Conservation (phyloP, 148 eudicot genomes). For the Talinum fruticosum region DNA sequence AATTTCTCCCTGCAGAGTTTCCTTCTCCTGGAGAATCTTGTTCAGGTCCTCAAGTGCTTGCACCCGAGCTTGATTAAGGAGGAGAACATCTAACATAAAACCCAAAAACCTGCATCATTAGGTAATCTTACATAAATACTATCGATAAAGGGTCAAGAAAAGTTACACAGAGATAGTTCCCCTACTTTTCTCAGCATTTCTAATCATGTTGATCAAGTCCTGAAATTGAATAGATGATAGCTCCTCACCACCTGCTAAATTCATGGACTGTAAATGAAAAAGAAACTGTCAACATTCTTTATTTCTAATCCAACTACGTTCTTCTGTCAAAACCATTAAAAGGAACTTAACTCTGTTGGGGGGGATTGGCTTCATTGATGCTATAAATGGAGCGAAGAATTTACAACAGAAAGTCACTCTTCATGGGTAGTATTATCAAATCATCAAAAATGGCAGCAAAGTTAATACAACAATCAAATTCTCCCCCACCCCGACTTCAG, state of each 20-base stretch:
- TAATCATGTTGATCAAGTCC: slow-evolving; percentile 83
- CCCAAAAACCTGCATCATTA: slow-evolving; percentile 17
- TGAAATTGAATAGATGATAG: slow-evolving; percentile 44
- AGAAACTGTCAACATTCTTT: slow-evolving; percentile 2
- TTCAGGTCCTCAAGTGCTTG: slow-evolving; percentile 78
- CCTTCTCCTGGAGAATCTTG: slow-evolving; percentile 63
- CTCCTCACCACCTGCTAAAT: slow-evolving; percentile 36
- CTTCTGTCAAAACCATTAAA: not conserved
- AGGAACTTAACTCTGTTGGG: too few relatives aligned
- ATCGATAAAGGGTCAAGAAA: slow-evolving; percentile 2
- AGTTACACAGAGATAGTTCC: not conserved
- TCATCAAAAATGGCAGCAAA: not conserved
- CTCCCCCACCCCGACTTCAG: too few relatives aligned
- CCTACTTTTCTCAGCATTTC: slow-evolving; percentile 91
- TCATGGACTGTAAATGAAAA: slow-evolving; percentile 43
- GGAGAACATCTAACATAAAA: slow-evolving; percentile 60
- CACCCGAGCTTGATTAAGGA: slow-evolving; percentile 85
- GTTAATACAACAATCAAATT: not conserved
- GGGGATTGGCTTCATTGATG: not conserved
- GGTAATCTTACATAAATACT: slow-evolving; percentile 3
- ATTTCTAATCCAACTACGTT: not conserved
- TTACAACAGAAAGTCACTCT: not conserved
- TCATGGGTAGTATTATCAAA: not conserved
- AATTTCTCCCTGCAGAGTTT: slow-evolving; percentile 71
- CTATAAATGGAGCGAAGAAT: not conserved